Base-by-base conservation (phyloP, 78 protist genomes). In the slime mould (Dictyostelium discoideum) region DNA sequence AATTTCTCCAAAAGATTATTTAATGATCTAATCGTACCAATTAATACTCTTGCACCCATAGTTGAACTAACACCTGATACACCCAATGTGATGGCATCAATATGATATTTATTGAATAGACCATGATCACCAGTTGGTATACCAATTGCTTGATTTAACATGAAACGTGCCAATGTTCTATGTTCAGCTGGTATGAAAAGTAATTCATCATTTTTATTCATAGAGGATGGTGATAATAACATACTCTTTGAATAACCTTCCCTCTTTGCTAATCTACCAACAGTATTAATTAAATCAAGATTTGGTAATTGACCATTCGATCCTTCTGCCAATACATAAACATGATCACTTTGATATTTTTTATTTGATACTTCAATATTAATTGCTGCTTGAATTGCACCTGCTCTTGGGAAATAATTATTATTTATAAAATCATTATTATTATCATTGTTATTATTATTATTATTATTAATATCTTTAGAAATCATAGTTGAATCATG, bases 221-320 rank as follows among this genome's bases (percentile, higher is more conserved):
- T 14, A 7, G 44, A 29, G 5, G 69, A 60, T 2, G 57, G 26
- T 11, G 85, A 39, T 26, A 86, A 14, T n/a, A n/a, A 5, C 20
- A 88, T 44, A n/a, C 72, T 40, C 48, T 88, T 85, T 20, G 32
- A 18, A 24, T 32, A 8, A 5, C 84, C 46, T 32, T 90, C 95
- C 18, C 63, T 80, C 20, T 24, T 46, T 20, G 88, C 95, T 54
- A 90, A 39, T 26, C 95, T 37, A 22, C 84, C 95, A 46, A 96
- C 73, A 1, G 94, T 96, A 48, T 96, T 96, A 42, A 96, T 84
- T 20, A 96, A 60, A 69, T 96, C 97, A 10, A 96, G 29, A 77
- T 96, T 96, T 39, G 97, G 97, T 24, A 96, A 89, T 57, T 96
- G 97, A 26, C 97, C 97, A 63, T 92, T 96, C 1, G 93, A 73